Base-by-base conservation (phyloP, 73 alveolate species). In the Durusdinium trenchii region DNA sequence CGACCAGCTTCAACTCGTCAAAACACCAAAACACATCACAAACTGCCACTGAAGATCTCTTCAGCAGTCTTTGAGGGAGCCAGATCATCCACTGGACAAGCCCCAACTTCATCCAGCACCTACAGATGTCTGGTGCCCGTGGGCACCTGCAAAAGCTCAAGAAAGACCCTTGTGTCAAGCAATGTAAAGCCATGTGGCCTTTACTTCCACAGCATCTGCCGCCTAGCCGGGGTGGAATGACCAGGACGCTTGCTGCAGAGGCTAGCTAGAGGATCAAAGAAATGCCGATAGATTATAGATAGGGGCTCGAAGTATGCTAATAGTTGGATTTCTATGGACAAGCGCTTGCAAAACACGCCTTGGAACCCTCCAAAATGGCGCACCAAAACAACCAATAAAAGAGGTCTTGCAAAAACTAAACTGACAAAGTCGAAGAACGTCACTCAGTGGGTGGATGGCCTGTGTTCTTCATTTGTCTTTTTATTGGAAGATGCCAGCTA, bases 61-160 rank as follows among this genome's bases (percentile, higher is more conserved):
- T 38, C 32, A 23, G 35, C 30, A 0, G 50, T 78, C 42, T 42
- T 57, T 26, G 67, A 35, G 62, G 43, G 60, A 12, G 96, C 28
- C 51, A 90, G 96, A 7, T 75, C 87, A 16, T 73, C 42, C 30
- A 90, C 79, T 16, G 96, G 96, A 51, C 96, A 90, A 38, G 20
- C 30, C 38, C 96, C 96, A 6, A 90, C 96, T 40, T 90, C 96
- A 40, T 46, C 16, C 45, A 64, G 12, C 50, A 90, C 96, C 96
- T 90, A n/a, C 28, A n/a, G 62, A 79, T 6, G 67, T 20, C 5
- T 36, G 48, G 26, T 32, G 83, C 32, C 84, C 84, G 1, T 71
- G 16, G 84, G 84, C 51, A 38, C 51, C 85, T 26, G 38, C 32
- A 3, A 40, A 30, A 71, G 7, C 36, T 32, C 3, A 35, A 2